Base-by-base conservation (phyloP, 2,329 filamentous ascomycete genomes). In the Cryphonectria radicalis region DNA sequence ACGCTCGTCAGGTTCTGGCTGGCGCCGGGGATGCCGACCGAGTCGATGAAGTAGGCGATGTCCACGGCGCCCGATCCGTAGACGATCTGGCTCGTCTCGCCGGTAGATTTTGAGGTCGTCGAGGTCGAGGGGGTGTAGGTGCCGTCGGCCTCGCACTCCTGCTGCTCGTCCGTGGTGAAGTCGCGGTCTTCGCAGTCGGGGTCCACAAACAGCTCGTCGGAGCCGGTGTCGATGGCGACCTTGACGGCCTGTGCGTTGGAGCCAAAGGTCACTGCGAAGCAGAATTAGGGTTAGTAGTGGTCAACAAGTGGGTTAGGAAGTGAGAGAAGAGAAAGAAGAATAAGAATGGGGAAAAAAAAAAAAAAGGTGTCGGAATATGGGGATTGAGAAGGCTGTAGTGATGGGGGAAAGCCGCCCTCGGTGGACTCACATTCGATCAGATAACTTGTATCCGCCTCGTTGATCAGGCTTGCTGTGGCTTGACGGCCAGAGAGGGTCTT, bases 161-260 rank as follows among this genome's bases (percentile, higher is more conserved):
- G 57, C 32, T 60, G 57, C 22, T 74, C 77, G 42, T 76, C 73
- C 66, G 83, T 77, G 4, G 78, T 74, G 10, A 76, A 74, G 17
- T 75, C 64, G 14, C 90, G 80, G 3, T 77, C 77, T 14, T 85
- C 87, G 76, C 85, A 87, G 71, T 86, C 83, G 0, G 88, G 85
- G 75, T 93, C 92, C 8, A 88, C 84, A 84, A 86, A 88, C 40
- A 88, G 81, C 78, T 88, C 86, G 72, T 85, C 85, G 55, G 85
- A 87, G 65, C 86, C 86, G 0, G 87, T 88, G 76, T 88, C 86
- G 69, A 88, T 77, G 73, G 86, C 84, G 46, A 86, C 83, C 66
- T 80, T 83, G 68, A 87, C 81, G 1, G 78, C 73, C 72, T 88
- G 86, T 2, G 82, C 76, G 14, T 86, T 85, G 5, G 82, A 87